phyloP scores from a whole-genome alignment of 495 filamentous ascomycete species.

The Chaetomium fimeti region DNA sequence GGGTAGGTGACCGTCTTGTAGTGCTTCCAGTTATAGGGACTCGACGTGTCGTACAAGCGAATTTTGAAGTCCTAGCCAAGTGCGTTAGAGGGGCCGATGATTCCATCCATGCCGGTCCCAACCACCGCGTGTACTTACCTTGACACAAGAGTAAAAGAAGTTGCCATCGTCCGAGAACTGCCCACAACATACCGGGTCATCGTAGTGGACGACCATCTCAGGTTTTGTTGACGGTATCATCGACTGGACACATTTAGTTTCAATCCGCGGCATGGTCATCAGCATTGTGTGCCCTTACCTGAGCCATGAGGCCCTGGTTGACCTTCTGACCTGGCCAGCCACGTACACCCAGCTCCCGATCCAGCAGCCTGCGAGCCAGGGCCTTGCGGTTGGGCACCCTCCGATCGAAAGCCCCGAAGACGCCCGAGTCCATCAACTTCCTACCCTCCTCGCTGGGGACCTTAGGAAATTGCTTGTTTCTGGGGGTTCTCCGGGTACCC shows the following conservation, averaged over 20 bases:
- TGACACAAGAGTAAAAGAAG: conserved; percentile 93
- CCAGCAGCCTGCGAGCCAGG: conserved; percentile 66
- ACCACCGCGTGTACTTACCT: conserved; percentile 36
- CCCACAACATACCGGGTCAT: conserved; percentile 83
- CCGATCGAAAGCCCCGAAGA: conserved; percentile 65
- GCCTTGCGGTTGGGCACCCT: conserved; percentile 52
- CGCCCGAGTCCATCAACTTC: conserved; percentile 74
- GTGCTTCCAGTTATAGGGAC: conserved; percentile 91
- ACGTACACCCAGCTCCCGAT: conserved; percentile 73
- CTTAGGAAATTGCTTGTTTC: conserved; percentile 60
- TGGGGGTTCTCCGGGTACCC: conserved; percentile 33
- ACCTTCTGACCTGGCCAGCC: conserved; percentile 51
- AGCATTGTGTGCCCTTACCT: conserved; percentile 9
- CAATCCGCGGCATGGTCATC: not conserved
- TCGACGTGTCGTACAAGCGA: conserved; percentile 96
- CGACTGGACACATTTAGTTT: conserved; percentile 40
- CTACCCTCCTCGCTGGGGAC: conserved; percentile 74
- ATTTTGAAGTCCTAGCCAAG: conserved; percentile 71
- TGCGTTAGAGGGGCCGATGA: not conserved
- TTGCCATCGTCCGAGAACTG: conserved; percentile 97
- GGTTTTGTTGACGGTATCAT: conserved; percentile 71
- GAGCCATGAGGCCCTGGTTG: conserved; percentile 59
- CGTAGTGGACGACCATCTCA: conserved; percentile 85
- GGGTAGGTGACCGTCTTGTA: conserved; percentile 90
- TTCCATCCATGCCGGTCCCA: not conserved